Conservation (phyloP, 1,284 basidiomycete species). For the Pterula multifida region DNA sequence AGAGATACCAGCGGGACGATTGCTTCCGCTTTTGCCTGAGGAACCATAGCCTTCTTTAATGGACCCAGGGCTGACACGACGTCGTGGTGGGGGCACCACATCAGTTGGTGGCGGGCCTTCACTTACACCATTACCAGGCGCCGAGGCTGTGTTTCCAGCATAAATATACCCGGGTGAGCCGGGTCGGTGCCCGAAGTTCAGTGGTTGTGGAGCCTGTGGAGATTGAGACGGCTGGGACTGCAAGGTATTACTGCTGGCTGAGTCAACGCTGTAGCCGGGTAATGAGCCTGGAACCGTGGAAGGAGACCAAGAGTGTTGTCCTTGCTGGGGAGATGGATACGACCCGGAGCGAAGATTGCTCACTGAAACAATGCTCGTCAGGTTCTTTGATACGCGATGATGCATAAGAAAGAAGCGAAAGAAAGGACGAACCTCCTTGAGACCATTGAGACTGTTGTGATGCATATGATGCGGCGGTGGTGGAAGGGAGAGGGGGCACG, state of each 20-base stretch:
- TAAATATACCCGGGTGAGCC: conserved; percentile 10
- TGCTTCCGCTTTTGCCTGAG: conserved; percentile 18
- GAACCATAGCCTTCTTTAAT: conserved; percentile 14
- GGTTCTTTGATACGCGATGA: too few relatives aligned
- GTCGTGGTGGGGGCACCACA: conserved; percentile 51
- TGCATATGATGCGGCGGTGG: conserved; percentile 26
- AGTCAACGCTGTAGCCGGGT: conserved; percentile 9
- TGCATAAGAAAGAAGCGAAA: conserved; percentile 26
- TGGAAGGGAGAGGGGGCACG: neutral
- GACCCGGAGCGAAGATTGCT: conserved; percentile 37
- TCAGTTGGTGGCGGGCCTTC: conserved; percentile 24
- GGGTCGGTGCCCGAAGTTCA: neutral
- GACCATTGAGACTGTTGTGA: conserved; percentile 34
- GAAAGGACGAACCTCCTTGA: conserved; percentile 24
- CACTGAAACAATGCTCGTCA: conserved; percentile 24
- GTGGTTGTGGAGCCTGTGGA: too few relatives aligned
- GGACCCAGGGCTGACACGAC: conserved; percentile 36
- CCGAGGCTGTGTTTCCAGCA: conserved; percentile 12
- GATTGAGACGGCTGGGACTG: neutral
- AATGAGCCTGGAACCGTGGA: conserved; percentile 17
- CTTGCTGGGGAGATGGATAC: conserved; percentile 25
- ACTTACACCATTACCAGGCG: conserved; percentile 17
- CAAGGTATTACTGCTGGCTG: conserved; percentile 3
- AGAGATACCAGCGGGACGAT: conserved; percentile 61
- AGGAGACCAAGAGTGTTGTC: conserved; percentile 20